Percentiles rank a stretch among this genome's conserved stretches.
Evolutionary conservation across 768 basidiomycete genomes (phyloP).

Genomic region (Hortiboletus flavorubellus): DNA sequence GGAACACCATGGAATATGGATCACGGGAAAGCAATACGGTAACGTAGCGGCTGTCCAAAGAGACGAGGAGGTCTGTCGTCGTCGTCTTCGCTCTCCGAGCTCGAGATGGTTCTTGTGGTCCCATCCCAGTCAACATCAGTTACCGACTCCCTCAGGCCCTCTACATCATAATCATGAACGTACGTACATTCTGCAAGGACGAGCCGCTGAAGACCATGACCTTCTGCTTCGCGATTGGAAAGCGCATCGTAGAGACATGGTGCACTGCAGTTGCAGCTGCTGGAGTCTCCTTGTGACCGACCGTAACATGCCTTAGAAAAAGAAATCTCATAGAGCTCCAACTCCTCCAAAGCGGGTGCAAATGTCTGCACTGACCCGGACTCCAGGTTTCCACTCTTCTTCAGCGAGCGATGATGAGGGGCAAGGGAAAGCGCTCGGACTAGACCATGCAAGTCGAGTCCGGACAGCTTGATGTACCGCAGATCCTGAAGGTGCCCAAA

Average conservation of each 20-base stretch:
- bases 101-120: neutral
- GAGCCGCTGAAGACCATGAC: conserved; percentile 13
- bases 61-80: neutral
- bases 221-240: conserved; percentile 7
- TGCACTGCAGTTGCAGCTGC: conserved; percentile 3
- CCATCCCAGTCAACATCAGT: conserved; percentile 20
- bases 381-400: neutral
- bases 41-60: neutral
- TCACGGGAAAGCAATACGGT: neutral
- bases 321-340: conserved; percentile 4
- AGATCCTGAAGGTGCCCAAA: conserved; percentile 17
- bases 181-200: conserved; percentile 9
- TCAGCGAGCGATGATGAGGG: neutral
- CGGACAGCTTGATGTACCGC: conserved; percentile 8
- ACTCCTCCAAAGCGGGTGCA: conserved; percentile 13
- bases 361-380: conserved; percentile 7
- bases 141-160: conserved; percentile 3
- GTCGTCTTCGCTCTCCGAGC: neutral
- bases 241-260: conserved; percentile 19
- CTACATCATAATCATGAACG: conserved; percentile 1
- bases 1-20: neutral
- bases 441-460: conserved; percentile 9
- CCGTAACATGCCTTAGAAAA: conserved; percentile 11
- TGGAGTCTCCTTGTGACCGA: neutral
- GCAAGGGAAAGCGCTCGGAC: conserved; percentile 2